These are phyloP conservation scores for Hymenoscyphus infarciens DNA, from an alignment of 2,329 filamentous ascomycete species.

Conservation along the genomic window DNA sequence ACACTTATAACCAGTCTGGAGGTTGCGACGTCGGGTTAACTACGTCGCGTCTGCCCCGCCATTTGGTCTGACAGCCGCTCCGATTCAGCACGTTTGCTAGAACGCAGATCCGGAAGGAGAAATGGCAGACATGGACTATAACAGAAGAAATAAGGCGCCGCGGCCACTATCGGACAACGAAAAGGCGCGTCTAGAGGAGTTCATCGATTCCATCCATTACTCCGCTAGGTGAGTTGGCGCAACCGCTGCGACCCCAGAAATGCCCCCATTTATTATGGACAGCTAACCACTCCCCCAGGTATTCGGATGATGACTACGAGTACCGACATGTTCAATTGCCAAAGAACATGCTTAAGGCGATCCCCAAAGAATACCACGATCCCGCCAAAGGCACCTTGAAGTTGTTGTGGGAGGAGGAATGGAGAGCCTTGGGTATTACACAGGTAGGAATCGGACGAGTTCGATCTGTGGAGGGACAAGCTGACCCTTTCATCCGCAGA, in stretches of 20 bases:
- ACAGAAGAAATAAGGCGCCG: conserved; percentile 81
- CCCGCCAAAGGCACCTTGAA: conserved; percentile 86
- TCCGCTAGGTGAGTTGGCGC: conserved; percentile 69
- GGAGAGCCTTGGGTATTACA: conserved; percentile 94
- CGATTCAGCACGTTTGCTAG: conserved; percentile 2
- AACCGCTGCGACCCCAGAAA: background rate
- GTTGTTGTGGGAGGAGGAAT: conserved; percentile 96
- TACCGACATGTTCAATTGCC: conserved; percentile 97
- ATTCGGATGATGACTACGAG: conserved; percentile 88
- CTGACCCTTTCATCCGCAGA: conserved; percentile 50
- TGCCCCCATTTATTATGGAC: background rate
- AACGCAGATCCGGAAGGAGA: background rate
- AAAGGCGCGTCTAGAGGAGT: conserved; percentile 82
- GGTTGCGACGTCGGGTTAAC: conserved; percentile 8
- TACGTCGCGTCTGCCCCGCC: conserved; percentile 18
- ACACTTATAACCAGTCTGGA: background rate
- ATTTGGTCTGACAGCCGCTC: conserved; percentile 7
- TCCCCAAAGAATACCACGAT: conserved; percentile 93
- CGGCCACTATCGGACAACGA: conserved; percentile 77
- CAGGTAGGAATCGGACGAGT: conserved; percentile 59
- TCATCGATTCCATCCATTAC: conserved; percentile 91
- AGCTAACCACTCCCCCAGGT: conserved; percentile 52
- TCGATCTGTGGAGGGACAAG: background rate
- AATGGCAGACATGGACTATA: conserved; percentile 54
- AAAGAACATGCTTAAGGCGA: conserved; percentile 96